Evolutionary conservation across 1,284 basidiomycete genomes (phyloP).

Genomic region (Cutaneotrichosporon curvatum): DNA sequence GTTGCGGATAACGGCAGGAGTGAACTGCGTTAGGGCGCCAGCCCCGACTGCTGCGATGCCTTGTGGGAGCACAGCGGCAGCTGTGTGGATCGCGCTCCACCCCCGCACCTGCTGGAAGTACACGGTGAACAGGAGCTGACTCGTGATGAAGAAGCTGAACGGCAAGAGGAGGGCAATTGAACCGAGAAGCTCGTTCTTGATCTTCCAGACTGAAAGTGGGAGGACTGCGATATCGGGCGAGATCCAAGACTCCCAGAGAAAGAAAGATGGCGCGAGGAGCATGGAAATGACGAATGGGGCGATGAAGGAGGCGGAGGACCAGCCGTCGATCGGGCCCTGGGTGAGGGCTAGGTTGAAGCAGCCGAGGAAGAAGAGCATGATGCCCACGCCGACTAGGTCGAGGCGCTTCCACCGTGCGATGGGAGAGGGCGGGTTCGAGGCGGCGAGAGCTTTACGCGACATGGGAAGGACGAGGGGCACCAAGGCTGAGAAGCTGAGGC

Average conservation of each 20-base stretch:
- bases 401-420: constrained; percentile 31
- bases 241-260: constrained; percentile 31
- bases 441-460: constrained; percentile 8
- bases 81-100: constrained; percentile 29
- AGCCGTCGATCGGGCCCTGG: constrained; percentile 37
- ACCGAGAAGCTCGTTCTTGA: constrained; percentile 34
- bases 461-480: constrained; percentile 20
- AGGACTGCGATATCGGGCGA: constrained; percentile 33
- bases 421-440: constrained; percentile 3
- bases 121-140: constrained; percentile 29
- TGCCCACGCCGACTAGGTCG: constrained; percentile 30
- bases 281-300: constrained; percentile 40
- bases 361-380: constrained; percentile 32
- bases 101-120: constrained; percentile 23
- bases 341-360: constrained; percentile 42
- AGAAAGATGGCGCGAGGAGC: constrained; percentile 31
- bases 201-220: constrained; percentile 33
- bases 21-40: constrained; percentile 23
- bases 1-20: neutral
- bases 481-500: constrained; percentile 23
- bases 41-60: constrained; percentile 29
- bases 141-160: constrained; percentile 34
- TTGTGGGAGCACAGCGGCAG: constrained; percentile 36
- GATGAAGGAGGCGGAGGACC: constrained; percentile 35
- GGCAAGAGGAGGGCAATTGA: constrained; percentile 22